Base-by-base conservation (phyloP, 2,329 filamentous ascomycete genomes). In the Paecilomyces fulvus region DNA sequence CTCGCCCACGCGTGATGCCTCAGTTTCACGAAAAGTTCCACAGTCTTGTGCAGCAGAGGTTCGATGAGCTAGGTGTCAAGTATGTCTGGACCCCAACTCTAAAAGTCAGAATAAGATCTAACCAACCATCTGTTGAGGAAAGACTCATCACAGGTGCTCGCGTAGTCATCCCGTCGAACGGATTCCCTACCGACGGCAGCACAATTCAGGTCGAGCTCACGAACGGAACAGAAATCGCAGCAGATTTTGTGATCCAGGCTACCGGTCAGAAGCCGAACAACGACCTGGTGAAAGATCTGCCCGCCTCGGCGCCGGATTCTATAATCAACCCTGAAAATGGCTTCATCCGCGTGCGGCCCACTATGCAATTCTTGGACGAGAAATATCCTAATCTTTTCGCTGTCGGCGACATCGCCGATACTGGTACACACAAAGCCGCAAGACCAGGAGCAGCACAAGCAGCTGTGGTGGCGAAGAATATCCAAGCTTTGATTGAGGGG, bases 251-350 rank as follows among this genome's bases (percentile, higher is more conserved):
- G 49, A 77, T 80, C 25, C 63, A 74, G 1, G 77, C 76, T 2
- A 80, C 75, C 0, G 78, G 78, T 2, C 77, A 80, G 63, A 74
- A 63, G n/a, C 75, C 78, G 0, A 77, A 78, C 46, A 78, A 75
- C 11, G 60, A 66, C 12, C 64, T 78, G 4, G 55, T 80, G 6
- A 51, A 61, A 2, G 54, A 65, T 5, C 56, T 78, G 2, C 62
- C 67, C 1, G 61, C 70, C 1, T 64, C 65, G 0, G 53, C 52
- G 0, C 30, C 63, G 0, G 58, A 61, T 7, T 65, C 65, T 1
- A 56, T 73, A 1, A 55, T 71, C 3, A 73, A 73, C 57, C 69
- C 67, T 0, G 60, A 65, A 1, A 72, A 71, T 54, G 70, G 69
- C 3, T 72, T 65, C 30, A 65, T 72, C 51, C 67, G 69, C 1